These are phyloP conservation scores for Penicillium decumbens DNA, from an alignment of 2,329 filamentous ascomycete genomes.

Conservation along the genomic window DNA sequence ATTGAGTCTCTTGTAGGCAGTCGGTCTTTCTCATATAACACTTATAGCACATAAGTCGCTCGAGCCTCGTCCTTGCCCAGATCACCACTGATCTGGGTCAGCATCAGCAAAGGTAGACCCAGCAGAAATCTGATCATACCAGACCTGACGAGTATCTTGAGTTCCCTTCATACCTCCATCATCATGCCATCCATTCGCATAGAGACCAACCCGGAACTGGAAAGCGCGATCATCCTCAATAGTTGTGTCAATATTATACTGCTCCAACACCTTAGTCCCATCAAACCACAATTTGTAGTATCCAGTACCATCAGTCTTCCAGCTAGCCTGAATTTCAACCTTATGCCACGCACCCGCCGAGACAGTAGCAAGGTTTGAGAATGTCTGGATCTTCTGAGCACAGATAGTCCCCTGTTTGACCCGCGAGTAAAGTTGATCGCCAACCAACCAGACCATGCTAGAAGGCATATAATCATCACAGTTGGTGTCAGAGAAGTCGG, in stretches of 20 bases:
- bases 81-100: conserved; percentile 25
- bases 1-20: no score
- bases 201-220: conserved; percentile 47
- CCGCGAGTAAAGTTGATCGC: conserved; percentile 43
- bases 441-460: conserved; percentile 48
- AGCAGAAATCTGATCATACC: conserved; percentile 49
- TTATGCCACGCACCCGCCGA: conserved; percentile 46
- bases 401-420: conserved; percentile 43
- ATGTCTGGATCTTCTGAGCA: conserved; percentile 31
- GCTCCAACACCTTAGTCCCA: conserved; percentile 43
- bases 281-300: conserved; percentile 49
- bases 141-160: conserved; percentile 46
- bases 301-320: conserved; percentile 45
- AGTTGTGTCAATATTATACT: conserved; percentile 42
- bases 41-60: no score
- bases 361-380: conserved; percentile 38
- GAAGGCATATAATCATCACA: conserved; percentile 50
- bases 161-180: conserved; percentile 37
- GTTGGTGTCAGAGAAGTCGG: conserved; percentile 43
- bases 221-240: conserved; percentile 44
- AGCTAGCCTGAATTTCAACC: conserved; percentile 45
- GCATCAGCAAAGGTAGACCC: conserved; percentile 43
- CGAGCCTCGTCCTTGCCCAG: no score
- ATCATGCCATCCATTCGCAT: conserved; percentile 51
- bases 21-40: no score